Evolutionary conservation across 192 early-diverging fungal genomes (phyloP).

Genomic region (Umbelopsis ramanniana): DNA sequence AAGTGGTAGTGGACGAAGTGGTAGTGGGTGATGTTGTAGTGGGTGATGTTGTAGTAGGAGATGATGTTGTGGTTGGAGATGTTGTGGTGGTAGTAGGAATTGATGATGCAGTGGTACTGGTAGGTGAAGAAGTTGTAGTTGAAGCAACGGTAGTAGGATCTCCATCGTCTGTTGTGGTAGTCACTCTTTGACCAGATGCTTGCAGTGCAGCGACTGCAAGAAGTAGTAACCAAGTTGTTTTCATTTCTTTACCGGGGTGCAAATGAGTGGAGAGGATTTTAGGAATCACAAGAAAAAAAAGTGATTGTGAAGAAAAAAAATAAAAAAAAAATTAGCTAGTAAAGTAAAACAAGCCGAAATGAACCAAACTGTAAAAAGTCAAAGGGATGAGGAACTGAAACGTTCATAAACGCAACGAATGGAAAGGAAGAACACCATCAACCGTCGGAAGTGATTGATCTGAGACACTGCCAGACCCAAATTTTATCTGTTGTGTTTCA

Average conservation of each 20-base stretch:
- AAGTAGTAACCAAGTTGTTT: not conserved
- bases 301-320: too few species aligned
- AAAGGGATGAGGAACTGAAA: too few species aligned
- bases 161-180: not conserved
- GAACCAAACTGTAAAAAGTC: too few species aligned
- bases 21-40: not conserved
- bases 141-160: not conserved
- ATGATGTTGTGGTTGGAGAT: not conserved
- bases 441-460: too few species aligned
- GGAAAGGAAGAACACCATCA: too few species aligned
- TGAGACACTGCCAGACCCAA: too few species aligned
- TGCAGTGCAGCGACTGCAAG: not conserved
- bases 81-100: not conserved
- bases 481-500: too few species aligned
- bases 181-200: not conserved
- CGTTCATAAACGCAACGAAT: too few species aligned
- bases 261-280: not conserved
- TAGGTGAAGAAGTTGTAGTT: not conserved
- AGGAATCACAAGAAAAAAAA: too few species aligned
- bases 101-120: not conserved
- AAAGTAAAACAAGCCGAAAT: too few species aligned
- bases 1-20: slow-evolving; percentile 1
- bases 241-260: not conserved
- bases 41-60: not conserved
- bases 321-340: too few species aligned